These are phyloP conservation scores for Pholiota adiposa DNA, from an alignment of 1,284 basidiomycete species.

Conservation along the genomic window DNA sequence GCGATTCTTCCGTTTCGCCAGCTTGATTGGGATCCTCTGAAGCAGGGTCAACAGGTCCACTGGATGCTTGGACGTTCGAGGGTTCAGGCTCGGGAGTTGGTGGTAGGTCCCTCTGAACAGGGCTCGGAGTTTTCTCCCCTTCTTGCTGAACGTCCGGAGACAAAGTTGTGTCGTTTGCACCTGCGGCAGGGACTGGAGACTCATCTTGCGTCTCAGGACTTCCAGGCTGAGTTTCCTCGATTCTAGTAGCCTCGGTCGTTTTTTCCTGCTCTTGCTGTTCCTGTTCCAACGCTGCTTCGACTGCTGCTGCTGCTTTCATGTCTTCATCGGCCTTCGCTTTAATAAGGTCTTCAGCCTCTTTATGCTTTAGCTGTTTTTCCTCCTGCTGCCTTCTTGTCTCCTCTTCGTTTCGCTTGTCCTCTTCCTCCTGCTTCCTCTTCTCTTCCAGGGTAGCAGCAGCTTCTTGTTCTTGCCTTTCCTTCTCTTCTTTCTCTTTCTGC, in stretches of 20 bases:
- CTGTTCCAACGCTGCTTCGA: background rate
- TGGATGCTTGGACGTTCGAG: background rate
- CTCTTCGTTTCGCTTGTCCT: background rate
- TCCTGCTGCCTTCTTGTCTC: too few species aligned
- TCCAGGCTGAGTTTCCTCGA: conserved; percentile 9
- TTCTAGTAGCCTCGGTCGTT: background rate
- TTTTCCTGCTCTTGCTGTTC: background rate
- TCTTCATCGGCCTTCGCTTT: background rate
- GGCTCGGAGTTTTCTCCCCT: background rate
- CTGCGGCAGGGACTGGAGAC: background rate
- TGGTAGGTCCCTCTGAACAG: background rate
- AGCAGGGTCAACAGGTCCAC: background rate
- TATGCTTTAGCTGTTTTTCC: background rate
- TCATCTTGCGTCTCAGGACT: background rate
- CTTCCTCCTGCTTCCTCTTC: background rate
- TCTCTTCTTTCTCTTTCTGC: background rate
- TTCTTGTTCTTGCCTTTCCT: background rate
- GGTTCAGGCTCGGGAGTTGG: background rate
- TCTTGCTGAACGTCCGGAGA: background rate
- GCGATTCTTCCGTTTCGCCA: background rate
- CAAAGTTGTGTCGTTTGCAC: background rate
- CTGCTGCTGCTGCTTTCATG: background rate
- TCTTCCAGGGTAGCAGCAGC: conserved; percentile 7
- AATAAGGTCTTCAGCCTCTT: background rate
- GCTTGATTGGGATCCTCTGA: background rate